A percentile compares a stretch with the other conserved stretches of the same genome.
phyloP scores from a whole-genome alignment of 176 grass and related monocot species.

The Poa pratensis region DNA sequence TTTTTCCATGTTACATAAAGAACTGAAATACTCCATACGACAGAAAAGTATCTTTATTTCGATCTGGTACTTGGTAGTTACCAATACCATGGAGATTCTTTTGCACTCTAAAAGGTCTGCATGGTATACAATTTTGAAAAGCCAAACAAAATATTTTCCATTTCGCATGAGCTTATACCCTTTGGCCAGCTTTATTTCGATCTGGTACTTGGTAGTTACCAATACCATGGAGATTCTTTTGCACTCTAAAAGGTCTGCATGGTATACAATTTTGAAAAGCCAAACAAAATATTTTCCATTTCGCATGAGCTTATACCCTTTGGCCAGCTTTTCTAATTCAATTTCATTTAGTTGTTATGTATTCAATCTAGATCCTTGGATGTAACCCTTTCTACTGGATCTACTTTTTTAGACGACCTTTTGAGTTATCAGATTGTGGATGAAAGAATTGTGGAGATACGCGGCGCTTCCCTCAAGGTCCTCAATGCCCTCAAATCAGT shows the following conservation, averaged over 20 bases:
- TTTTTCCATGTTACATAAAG: not conserved
- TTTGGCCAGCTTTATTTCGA: not conserved
- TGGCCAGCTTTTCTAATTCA: not conserved
- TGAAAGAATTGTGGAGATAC: slow-evolving; percentile 84
- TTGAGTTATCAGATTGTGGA: slow-evolving; percentile 44
- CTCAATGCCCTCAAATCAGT: slow-evolving; percentile 70
- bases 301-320: not conserved
- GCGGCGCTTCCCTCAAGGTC: slow-evolving; percentile 61
- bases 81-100: slow-evolving; percentile 8
- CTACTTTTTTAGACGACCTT: slow-evolving; percentile 32
- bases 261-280: not conserved
- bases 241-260: not conserved
- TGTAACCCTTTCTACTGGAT: slow-evolving; percentile 32
- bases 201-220: slow-evolving; percentile 6
- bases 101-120: not conserved
- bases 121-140: slow-evolving; percentile 2
- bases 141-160: not conserved
- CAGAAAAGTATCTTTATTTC: not conserved
- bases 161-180: not conserved
- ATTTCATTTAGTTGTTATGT: not conserved
- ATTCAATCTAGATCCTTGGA: not conserved
- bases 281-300: not conserved
- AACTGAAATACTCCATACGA: not conserved
- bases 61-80: slow-evolving; percentile 3
- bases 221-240: slow-evolving; percentile 4